Conservation (phyloP, 2,329 filamentous ascomycete species). For the Stemphylium lycopersici region DNA sequence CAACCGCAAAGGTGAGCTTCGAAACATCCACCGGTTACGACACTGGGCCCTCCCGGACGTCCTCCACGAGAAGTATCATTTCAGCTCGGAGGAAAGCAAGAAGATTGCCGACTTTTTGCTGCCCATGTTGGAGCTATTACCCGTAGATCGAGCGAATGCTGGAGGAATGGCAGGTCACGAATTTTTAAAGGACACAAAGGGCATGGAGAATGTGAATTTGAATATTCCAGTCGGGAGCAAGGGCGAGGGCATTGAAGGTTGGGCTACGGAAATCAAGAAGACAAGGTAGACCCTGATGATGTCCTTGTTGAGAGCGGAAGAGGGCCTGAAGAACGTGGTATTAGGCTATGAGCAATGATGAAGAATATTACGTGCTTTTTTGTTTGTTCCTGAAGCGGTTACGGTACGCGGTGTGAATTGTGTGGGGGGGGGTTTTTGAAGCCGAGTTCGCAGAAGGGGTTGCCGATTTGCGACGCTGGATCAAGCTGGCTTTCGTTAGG, state of each 20-base stretch:
- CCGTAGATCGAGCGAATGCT: constrained; percentile 89
- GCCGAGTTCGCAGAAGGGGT: too few species aligned
- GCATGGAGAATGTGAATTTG: constrained; percentile 82
- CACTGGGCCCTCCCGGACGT: constrained; percentile 97
- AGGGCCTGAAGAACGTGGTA: neutral
- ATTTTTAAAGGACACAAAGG: constrained; percentile 84
- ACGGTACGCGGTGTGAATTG: too few species aligned
- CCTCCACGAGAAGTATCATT: constrained; percentile 95
- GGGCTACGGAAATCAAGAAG: constrained; percentile 84
- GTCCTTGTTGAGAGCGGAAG: neutral
- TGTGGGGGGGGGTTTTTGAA: too few species aligned
- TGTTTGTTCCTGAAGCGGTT: neutral
- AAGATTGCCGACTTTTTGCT: constrained; percentile 81
- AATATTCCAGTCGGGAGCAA: constrained; percentile 78
- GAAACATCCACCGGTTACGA: constrained; percentile 93
- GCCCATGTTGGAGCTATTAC: constrained; percentile 89
- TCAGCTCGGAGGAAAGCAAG: constrained; percentile 79
- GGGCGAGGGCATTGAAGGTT: constrained; percentile 93
- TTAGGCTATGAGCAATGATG: constrained; percentile 3
- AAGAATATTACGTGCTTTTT: constrained; percentile 1
- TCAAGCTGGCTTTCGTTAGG: too few species aligned
- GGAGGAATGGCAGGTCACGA: constrained; percentile 89
- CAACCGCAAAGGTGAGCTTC: constrained; percentile 94
- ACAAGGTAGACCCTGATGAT: constrained; percentile 32
- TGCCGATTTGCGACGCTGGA: too few species aligned